Conservation (phyloP, 192 early-diverging fungal genomes). For the Umbelopsis ramanniana region DNA sequence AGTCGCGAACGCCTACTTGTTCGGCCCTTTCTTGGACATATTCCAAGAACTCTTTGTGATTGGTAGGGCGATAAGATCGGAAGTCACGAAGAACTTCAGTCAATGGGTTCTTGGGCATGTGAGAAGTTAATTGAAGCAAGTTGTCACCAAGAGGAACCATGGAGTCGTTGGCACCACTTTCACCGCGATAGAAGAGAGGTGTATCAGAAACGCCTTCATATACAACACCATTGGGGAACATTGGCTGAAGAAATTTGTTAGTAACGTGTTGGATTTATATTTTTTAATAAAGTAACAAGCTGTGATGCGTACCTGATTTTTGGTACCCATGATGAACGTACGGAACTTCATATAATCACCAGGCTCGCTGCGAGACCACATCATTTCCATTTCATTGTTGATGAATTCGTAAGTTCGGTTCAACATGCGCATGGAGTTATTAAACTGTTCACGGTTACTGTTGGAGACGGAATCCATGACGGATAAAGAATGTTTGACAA, state of each 20-base stretch:
- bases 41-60: conserved; percentile 78
- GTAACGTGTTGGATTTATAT: not conserved
- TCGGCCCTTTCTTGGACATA: conserved; percentile 65
- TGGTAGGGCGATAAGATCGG: conserved; percentile 75
- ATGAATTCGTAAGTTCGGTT: conserved; percentile 66
- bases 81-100: conserved; percentile 80
- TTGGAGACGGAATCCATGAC: conserved; percentile 58
- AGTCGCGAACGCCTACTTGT: conserved; percentile 53
- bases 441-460: conserved; percentile 65
- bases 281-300: not conserved
- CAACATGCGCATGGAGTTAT: conserved; percentile 59
- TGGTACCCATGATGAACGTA: conserved; percentile 92
- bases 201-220: conserved; percentile 72
- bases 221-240: conserved; percentile 90
- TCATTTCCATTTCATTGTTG: conserved; percentile 80
- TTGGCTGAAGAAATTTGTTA: conserved; percentile 50
- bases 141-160: conserved; percentile 90
- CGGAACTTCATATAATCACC: conserved; percentile 84
- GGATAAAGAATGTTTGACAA: conserved; percentile 64
- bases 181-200: conserved; percentile 76
- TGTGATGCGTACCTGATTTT: conserved; percentile 57
- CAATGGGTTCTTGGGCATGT: conserved; percentile 82
- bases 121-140: conserved; percentile 77
- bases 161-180: conserved; percentile 84
- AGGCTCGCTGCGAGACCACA: conserved; percentile 71